Conservation (phyloP, 192 early-diverging fungal species). For the Martensiomyces pterosporus region DNA sequence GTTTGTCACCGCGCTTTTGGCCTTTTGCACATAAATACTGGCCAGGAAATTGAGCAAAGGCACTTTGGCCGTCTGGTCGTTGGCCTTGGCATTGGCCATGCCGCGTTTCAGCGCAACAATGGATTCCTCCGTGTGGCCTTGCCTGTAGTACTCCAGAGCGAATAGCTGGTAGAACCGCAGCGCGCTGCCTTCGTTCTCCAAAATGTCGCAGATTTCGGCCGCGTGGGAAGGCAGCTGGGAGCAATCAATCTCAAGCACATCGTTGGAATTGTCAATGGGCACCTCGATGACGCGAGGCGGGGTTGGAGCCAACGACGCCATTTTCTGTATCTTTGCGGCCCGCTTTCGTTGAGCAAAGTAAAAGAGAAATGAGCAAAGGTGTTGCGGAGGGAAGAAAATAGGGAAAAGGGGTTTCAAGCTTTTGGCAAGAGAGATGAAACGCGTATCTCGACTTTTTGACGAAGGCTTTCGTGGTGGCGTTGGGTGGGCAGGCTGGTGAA, state of each 20-base stretch:
- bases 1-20: conserved; percentile 26
- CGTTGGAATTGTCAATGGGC: conserved; percentile 56
- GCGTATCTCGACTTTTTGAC: too few relatives aligned
- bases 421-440: too few relatives aligned
- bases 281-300: too few relatives aligned
- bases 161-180: conserved; percentile 65
- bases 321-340: too few relatives aligned
- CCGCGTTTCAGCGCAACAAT: conserved; percentile 57
- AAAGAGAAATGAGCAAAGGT: too few relatives aligned
- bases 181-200: conserved; percentile 61
- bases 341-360: too few relatives aligned
- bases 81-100: conserved; percentile 41
- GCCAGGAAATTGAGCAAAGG: conserved; percentile 73
- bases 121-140: conserved; percentile 56
- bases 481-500: too few relatives aligned
- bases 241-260: conserved; percentile 70
- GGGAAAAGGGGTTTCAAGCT: too few relatives aligned
- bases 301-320: too few relatives aligned
- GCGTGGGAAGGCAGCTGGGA: conserved; percentile 55
- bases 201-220: conserved; percentile 63
- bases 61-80: conserved; percentile 51
- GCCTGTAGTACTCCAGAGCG: conserved; percentile 73
- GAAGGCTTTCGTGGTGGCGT: too few relatives aligned
- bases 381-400: too few relatives aligned
- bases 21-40: conserved; percentile 69